Evolutionary conservation across 2,329 filamentous ascomycete species (phyloP).

Genomic region (Neonectria punicea): DNA sequence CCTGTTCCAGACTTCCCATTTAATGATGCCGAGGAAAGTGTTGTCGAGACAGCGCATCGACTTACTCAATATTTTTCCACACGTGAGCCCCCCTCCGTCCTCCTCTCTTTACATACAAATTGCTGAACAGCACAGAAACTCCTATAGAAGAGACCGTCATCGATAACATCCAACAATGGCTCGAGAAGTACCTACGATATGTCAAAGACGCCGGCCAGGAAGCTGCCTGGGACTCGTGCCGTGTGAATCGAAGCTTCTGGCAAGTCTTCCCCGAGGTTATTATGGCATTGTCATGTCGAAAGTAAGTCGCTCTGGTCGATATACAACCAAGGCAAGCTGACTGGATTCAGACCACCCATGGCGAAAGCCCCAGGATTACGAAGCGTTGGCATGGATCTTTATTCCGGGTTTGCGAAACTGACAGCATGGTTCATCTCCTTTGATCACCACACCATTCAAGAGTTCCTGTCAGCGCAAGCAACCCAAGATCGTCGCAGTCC

Average conservation of each 20-base stretch:
- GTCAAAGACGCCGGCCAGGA: conserved; percentile 48
- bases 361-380: conserved; percentile 43
- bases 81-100: conserved; percentile 37
- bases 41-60: conserved; percentile 48
- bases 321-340: conserved; percentile 11
- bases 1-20: conserved; percentile 61
- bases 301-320: conserved; percentile 48
- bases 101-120: not conserved
- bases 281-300: conserved; percentile 46
- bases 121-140: conserved; percentile 51
- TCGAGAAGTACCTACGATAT: conserved; percentile 59
- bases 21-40: conserved; percentile 45
- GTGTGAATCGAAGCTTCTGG: conserved; percentile 63
- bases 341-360: conserved; percentile 39
- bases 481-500: conserved; percentile 30
- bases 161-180: conserved; percentile 59
- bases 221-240: conserved; percentile 55
- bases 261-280: conserved; percentile 61
- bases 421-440: conserved; percentile 63
- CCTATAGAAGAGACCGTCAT: conserved; percentile 57
- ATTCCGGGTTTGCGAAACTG: conserved; percentile 57
- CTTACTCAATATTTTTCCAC: conserved; percentile 50
- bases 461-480: conserved; percentile 23
- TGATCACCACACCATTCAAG: conserved; percentile 50
- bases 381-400: conserved; percentile 49